Conservation (phyloP, 345 rosid species). For the Tarenaya hassleriana region DNA sequence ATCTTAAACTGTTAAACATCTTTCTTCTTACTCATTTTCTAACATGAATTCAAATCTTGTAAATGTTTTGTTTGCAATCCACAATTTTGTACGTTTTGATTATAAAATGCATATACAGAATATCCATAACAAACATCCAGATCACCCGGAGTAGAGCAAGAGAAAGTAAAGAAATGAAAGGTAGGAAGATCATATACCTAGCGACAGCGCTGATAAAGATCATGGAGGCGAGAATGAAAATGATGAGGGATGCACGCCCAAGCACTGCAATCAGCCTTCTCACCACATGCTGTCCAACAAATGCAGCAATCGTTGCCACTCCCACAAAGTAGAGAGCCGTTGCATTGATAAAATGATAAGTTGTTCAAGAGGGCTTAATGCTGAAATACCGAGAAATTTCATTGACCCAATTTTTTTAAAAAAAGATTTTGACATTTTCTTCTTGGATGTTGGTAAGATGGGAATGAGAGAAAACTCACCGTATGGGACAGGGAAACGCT, state of each 20-base stretch:
- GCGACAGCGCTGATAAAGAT: conserved; percentile 59
- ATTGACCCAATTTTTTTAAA: background rate
- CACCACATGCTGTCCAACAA: conserved; percentile 56
- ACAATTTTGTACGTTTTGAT: too few species aligned
- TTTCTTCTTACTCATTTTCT: too few species aligned
- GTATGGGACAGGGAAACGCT: conserved; percentile 76
- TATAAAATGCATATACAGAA: too few species aligned
- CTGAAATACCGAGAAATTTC: too few species aligned
- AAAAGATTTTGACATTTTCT: too few species aligned
- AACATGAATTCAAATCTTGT: too few species aligned
- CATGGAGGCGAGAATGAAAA: conserved; percentile 56
- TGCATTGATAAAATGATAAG: background rate
- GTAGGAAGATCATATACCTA: conserved; percentile 32
- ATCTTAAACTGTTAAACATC: too few species aligned
- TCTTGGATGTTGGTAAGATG: too few species aligned
- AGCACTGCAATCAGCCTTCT: conserved; percentile 40
- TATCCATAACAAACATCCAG: background rate
- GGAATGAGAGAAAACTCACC: conserved; percentile 35
- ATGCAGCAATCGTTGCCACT: conserved; percentile 54
- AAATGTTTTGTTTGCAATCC: too few species aligned
- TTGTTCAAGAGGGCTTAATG: too few species aligned
- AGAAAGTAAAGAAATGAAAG: background rate
- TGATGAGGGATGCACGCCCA: conserved; percentile 63
- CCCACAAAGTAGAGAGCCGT: conserved; percentile 50
- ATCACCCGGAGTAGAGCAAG: background rate